These are phyloP conservation scores for Cucumis sativus DNA, from an alignment of 306 rosid species.

Conservation along the genomic window Cucumber_9930_V3 NC_026656.2:5155001-5155500, in stretches of 20 bases:
- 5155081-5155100: neutral
- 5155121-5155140: neutral
- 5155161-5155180: neutral
- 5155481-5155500: neutral
- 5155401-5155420: neutral
- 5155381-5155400: neutral
- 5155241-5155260: neutral
- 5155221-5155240: neutral
- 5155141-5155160: neutral
- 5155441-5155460: neutral
- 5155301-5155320: neutral
- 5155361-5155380: neutral
- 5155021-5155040: neutral
- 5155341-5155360: neutral
- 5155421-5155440: neutral
- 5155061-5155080: neutral
- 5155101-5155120: neutral
- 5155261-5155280: neutral
- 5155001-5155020: constrained; percentile 30
- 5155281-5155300: neutral
- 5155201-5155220: neutral
- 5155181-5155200: neutral
- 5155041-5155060: neutral
- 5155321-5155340: neutral
- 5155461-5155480: neutral